Evolutionary conservation across 163 green algal species (phyloP).

Genomic region (Botryococcus braunii): DNA sequence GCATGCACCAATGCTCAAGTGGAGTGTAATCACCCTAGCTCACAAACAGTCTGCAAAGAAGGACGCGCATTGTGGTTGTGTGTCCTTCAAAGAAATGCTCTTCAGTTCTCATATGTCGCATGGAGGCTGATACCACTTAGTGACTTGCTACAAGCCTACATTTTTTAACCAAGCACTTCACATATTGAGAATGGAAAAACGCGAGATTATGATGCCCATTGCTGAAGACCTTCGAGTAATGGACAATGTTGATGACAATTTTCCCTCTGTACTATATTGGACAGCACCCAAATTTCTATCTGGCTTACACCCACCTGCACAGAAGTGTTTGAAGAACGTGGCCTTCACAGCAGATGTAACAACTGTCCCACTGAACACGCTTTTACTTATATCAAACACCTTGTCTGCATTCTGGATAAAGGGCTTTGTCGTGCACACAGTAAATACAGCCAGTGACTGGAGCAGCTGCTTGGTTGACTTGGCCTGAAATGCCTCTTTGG

Average conservation of each 20-base stretch:
- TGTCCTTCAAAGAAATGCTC: too few species aligned
- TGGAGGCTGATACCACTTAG: too few species aligned
- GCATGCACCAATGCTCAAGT: not conserved
- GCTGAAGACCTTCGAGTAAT: too few species aligned
- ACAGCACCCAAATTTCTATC: not conserved
- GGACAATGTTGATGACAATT: too few species aligned
- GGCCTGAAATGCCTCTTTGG: slow-evolving; percentile 7
- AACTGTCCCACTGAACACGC: not conserved
- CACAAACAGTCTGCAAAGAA: not conserved
- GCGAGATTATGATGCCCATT: too few species aligned
- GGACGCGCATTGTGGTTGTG: not conserved
- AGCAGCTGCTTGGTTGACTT: slow-evolving; percentile 17
- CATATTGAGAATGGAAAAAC: too few species aligned
- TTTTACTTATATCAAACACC: slow-evolving; percentile 3
- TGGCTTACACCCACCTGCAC: slow-evolving; percentile 7
- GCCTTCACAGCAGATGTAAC: slow-evolving; percentile 11
- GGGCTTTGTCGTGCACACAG: slow-evolving; percentile 23
- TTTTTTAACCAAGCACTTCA: too few species aligned
- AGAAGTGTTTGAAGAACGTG: slow-evolving; percentile 23
- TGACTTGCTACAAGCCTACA: too few species aligned
- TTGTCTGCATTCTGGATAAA: slow-evolving; percentile 29
- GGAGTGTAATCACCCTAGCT: not conserved
- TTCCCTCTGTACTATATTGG: too few species aligned
- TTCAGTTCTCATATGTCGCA: too few species aligned
- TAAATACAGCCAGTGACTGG: slow-evolving; percentile 27